phyloP scores from a whole-genome alignment of 2,329 filamentous ascomycete genomes.

The Achaetomium macrosporum region DNA sequence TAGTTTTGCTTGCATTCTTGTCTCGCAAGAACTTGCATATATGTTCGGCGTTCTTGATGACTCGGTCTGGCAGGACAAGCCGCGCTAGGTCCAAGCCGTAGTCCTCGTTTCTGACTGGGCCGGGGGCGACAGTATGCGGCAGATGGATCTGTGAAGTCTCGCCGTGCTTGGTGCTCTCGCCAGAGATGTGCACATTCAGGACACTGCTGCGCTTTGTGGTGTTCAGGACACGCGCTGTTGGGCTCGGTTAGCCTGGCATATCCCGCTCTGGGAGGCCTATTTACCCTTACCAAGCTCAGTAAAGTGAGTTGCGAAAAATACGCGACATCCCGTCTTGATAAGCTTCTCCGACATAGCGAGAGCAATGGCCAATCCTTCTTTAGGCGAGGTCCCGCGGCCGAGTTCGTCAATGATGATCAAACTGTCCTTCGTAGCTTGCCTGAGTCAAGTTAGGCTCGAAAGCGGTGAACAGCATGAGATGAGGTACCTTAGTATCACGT shows the following conservation, averaged over 20 bases:
- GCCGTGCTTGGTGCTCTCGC: slow-evolving; percentile 53
- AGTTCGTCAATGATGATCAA: slow-evolving; percentile 87
- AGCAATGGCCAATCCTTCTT: slow-evolving; percentile 84
- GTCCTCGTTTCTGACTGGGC: slow-evolving; percentile 62
- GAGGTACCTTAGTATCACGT: slow-evolving; percentile 68
- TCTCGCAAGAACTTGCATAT: slow-evolving; percentile 59
- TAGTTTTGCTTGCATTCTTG: slow-evolving; percentile 53
- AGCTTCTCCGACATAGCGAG: slow-evolving; percentile 85
- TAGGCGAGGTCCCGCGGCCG: slow-evolving; percentile 81
- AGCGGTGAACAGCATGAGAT: background rate
- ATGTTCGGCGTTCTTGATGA: slow-evolving; percentile 62
- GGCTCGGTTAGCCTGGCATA: slow-evolving; percentile 36
- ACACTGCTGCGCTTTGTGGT: slow-evolving; percentile 67
- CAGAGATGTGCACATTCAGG: slow-evolving; percentile 73
- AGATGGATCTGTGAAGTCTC: slow-evolving; percentile 65
- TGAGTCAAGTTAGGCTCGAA: slow-evolving; percentile 20
- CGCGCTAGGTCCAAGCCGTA: slow-evolving; percentile 83
- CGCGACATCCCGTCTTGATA: slow-evolving; percentile 67
- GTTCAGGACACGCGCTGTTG: slow-evolving; percentile 70
- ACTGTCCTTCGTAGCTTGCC: slow-evolving; percentile 70
- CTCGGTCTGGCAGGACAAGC: slow-evolving; percentile 56
- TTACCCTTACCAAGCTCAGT: slow-evolving; percentile 57
- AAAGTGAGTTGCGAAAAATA: slow-evolving; percentile 96
- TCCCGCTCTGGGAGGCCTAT: background rate
- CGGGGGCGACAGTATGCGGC: slow-evolving; percentile 76